Percentiles rank a stretch among this genome's conserved stretches.
Evolutionary conservation across 1,284 basidiomycete genomes (phyloP).

Genomic region (Golubevia pallescens): DNA sequence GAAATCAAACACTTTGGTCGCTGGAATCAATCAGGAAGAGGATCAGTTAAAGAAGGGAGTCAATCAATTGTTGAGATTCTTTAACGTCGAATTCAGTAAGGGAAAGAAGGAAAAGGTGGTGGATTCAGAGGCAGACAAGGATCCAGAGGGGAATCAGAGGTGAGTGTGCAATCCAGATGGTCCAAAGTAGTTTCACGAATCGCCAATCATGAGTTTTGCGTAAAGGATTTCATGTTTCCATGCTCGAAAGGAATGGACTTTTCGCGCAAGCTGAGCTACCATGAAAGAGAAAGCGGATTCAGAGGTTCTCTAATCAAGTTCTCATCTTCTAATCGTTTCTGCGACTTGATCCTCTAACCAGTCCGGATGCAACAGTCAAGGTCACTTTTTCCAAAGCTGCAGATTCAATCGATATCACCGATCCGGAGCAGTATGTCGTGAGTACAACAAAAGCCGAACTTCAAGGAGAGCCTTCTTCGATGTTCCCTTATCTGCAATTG

Average conservation of each 20-base stretch:
- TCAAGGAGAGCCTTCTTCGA: slow-evolving; percentile 37
- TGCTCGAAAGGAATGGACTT: too few relatives aligned
- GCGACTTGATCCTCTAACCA: not conserved
- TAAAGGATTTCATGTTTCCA: too few relatives aligned
- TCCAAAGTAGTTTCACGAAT: slow-evolving; percentile 3
- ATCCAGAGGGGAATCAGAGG: slow-evolving; percentile 15
- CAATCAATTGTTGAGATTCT: slow-evolving; percentile 47
- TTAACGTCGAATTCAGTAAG: slow-evolving; percentile 19
- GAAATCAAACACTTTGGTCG: slow-evolving; percentile 23
- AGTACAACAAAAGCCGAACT: slow-evolving; percentile 26
- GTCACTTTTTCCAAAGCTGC: slow-evolving; percentile 18
- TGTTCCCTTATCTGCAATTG: too few relatives aligned
- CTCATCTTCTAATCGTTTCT: not conserved
- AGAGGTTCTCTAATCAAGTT: not conserved
- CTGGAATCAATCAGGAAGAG: slow-evolving; percentile 46
- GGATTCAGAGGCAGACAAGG: slow-evolving; percentile 11
- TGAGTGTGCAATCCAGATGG: not conserved
- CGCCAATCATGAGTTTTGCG: slow-evolving; percentile 8
- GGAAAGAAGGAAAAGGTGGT: slow-evolving; percentile 2
- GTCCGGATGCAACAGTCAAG: not conserved
- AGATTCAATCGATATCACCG: slow-evolving; percentile 32
- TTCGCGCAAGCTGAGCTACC: too few relatives aligned
- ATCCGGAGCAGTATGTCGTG: slow-evolving; percentile 38
- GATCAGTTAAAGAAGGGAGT: slow-evolving; percentile 20
- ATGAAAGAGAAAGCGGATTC: too few relatives aligned